phyloP scores from a whole-genome alignment of 768 basidiomycete genomes.

The Rhodotorula babjevae region DNA sequence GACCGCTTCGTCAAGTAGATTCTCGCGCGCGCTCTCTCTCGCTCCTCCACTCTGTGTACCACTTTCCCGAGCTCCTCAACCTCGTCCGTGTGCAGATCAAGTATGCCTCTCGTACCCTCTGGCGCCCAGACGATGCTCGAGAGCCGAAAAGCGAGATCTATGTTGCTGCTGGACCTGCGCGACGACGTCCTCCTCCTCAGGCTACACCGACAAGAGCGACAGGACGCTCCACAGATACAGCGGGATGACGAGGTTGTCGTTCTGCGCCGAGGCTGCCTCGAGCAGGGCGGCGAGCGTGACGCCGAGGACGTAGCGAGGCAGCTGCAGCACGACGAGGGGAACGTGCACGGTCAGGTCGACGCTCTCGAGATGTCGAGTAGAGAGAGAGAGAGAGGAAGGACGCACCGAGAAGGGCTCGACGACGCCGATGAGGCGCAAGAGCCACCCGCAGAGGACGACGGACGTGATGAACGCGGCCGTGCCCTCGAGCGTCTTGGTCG shows the following conservation, averaged over 20 bases:
- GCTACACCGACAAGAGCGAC: conserved; percentile 55
- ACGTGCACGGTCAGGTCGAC: no score
- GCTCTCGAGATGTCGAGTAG: not conserved
- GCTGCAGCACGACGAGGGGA: conserved; percentile 51
- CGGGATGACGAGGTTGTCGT: conserved; percentile 95
- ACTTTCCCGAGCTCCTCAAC: no score
- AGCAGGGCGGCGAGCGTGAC: conserved; percentile 65
- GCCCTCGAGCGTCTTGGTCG: conserved; percentile 86
- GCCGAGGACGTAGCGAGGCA: conserved; percentile 61
- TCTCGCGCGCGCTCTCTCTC: no score
- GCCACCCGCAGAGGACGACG: conserved; percentile 63
- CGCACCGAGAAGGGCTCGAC: conserved; percentile 73
- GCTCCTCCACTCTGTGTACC: no score
- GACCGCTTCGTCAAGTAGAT: conserved; percentile 19
- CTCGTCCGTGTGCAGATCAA: no score
- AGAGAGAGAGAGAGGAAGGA: not conserved
- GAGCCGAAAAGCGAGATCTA: no score
- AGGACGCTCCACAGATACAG: conserved; percentile 90
- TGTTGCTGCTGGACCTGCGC: no score
- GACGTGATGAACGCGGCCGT: conserved; percentile 73
- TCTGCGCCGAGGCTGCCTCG: conserved; percentile 90
- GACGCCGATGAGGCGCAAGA: conserved; percentile 65
- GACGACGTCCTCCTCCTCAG: no score
- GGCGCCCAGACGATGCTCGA: no score
- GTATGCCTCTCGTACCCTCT: no score